Conservation (phyloP, 192 early-diverging fungal species). For the Gonapodya sp. region DNA sequence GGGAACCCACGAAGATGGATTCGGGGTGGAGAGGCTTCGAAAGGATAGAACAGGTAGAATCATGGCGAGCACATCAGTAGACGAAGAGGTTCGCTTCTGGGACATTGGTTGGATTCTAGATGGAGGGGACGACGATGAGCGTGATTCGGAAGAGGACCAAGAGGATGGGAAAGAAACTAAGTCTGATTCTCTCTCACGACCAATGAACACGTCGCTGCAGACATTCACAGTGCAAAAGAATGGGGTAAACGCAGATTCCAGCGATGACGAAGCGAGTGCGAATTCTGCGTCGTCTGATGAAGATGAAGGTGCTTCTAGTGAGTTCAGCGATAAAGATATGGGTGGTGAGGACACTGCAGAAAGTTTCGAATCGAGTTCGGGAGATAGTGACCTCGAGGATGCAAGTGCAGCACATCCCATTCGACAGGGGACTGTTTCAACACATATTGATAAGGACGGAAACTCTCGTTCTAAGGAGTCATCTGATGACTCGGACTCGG, state of each 20-base stretch:
- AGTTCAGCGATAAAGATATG: neutral
- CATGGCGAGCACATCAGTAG: slow-evolving; percentile 77
- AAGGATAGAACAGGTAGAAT: slow-evolving; percentile 61
- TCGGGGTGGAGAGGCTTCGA: slow-evolving; percentile 78
- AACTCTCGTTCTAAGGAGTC: neutral
- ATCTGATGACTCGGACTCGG: neutral
- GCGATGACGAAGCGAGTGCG: slow-evolving; percentile 12
- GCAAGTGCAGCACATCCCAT: neutral
- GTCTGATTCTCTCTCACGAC: no score
- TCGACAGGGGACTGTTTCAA: neutral
- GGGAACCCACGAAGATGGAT: slow-evolving; percentile 72
- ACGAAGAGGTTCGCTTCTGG: slow-evolving; percentile 83
- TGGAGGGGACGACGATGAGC: slow-evolving; percentile 27
- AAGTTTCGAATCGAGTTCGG: neutral
- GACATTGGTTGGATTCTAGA: slow-evolving; percentile 56
- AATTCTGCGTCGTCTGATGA: neutral
- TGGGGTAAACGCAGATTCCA: slow-evolving; percentile 12
- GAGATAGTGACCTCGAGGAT: neutral
- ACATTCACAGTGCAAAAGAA: slow-evolving; percentile 1
- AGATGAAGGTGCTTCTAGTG: neutral
- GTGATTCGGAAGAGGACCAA: slow-evolving; percentile 18
- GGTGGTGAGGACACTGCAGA: neutral
- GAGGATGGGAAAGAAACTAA: slow-evolving; percentile 17
- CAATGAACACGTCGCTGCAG: no score
- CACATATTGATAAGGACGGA: neutral